phyloP scores from a whole-genome alignment of 2,329 filamentous ascomycete species.

The Podosphaera fusca region DNA sequence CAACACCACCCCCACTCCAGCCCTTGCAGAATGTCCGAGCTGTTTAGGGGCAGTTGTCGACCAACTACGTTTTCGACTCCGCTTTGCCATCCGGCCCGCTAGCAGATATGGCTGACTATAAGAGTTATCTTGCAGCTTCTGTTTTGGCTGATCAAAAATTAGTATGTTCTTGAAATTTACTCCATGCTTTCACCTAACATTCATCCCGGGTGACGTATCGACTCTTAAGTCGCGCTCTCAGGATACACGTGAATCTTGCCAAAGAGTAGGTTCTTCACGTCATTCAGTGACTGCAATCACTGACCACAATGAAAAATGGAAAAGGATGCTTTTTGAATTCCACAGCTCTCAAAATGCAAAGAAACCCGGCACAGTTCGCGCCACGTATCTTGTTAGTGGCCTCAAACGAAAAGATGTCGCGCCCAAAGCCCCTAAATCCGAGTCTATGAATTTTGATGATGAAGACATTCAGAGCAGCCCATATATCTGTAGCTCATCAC shows the following conservation, averaged over 20 bases:
- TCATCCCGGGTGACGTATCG: constrained; percentile 58
- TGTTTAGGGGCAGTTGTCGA: neutral
- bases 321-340: constrained; percentile 71
- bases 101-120: constrained; percentile 14
- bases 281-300: neutral
- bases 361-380: constrained; percentile 53
- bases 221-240: constrained; percentile 56
- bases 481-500: constrained; percentile 42
- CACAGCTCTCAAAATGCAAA: constrained; percentile 55
- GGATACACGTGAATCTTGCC: constrained; percentile 65
- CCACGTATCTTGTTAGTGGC: constrained; percentile 76
- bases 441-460: constrained; percentile 31
- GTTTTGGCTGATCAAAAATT: constrained; percentile 16
- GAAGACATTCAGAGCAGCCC: constrained; percentile 43
- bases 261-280: constrained; percentile 41
- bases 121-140: constrained; percentile 14
- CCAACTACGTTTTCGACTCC: neutral
- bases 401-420: constrained; percentile 24
- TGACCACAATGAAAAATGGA: constrained; percentile 3
- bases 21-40: neutral
- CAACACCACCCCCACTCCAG: neutral
- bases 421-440: constrained; percentile 17
- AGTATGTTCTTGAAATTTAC: constrained; percentile 7
- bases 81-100: neutral
- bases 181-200: constrained; percentile 1